Evolutionary conservation across 2,329 filamentous ascomycete species (phyloP).

Genomic region (Fusarium fracticaudum): DNA sequence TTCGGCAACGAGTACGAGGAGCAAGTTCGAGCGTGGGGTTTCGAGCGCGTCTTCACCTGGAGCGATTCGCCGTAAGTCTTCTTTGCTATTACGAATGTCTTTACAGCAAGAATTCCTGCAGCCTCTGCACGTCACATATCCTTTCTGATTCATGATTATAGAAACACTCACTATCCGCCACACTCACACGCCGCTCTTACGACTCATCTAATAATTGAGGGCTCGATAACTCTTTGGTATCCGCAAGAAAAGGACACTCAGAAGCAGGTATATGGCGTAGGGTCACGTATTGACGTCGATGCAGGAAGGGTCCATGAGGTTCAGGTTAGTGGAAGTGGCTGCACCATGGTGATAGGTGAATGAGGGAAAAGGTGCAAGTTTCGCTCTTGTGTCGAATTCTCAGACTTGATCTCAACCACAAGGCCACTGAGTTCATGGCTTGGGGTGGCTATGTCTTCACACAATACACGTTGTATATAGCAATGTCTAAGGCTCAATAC

Average conservation of each 20-base stretch:
- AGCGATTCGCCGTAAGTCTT: constrained; percentile 71
- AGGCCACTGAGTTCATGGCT: background rate
- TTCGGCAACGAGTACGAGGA: constrained; percentile 55
- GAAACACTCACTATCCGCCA: constrained; percentile 74
- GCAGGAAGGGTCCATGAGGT: constrained; percentile 73
- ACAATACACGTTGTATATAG: background rate
- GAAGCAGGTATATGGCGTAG: constrained; percentile 68
- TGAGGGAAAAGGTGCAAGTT: constrained; percentile 39
- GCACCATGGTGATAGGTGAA: constrained; percentile 74
- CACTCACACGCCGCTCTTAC: constrained; percentile 72
- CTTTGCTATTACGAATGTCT: background rate
- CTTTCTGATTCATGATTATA: constrained; percentile 45
- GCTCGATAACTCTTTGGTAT: constrained; percentile 73
- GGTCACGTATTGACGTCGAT: constrained; percentile 73
- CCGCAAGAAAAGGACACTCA: constrained; percentile 64
- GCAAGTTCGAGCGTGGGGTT: constrained; percentile 75
- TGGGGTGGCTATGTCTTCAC: background rate
- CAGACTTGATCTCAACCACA: background rate
- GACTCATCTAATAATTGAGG: constrained; percentile 74
- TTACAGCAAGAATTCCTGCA: background rate
- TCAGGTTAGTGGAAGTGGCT: constrained; percentile 72
- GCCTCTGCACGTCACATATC: constrained; percentile 1
- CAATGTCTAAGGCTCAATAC: background rate
- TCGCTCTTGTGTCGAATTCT: background rate
- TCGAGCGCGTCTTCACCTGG: constrained; percentile 76